Evolutionary conservation across 352 stramenopile genomes (phyloP).

Genomic region (Phytophthora sp.): DNA sequence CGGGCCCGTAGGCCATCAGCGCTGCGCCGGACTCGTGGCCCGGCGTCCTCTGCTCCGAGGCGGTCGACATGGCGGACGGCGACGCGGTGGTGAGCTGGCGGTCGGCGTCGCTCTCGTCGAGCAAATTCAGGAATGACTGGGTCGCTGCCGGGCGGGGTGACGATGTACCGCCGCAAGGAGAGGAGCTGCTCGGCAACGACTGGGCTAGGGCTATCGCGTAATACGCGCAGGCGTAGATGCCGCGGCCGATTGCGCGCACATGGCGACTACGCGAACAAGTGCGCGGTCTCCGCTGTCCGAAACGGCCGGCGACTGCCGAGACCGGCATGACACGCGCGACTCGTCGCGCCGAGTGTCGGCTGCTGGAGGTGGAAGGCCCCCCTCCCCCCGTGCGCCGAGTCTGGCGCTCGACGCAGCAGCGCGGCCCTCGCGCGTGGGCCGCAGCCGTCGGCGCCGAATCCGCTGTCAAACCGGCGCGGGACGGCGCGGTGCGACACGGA

Average conservation of each 20-base stretch:
- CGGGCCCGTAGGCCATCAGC: constrained; percentile 40
- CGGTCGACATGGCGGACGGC: constrained; percentile 3
- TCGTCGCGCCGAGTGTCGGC: too few relatives aligned
- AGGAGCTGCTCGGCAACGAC: constrained; percentile 1
- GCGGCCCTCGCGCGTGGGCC: too few relatives aligned
- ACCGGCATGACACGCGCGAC: too few relatives aligned
- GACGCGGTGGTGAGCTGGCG: not conserved
- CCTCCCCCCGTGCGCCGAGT: too few relatives aligned
- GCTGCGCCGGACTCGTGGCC: constrained; percentile 32
- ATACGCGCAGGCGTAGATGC: constrained; percentile 11
- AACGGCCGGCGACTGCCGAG: too few relatives aligned
- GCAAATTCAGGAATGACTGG: constrained; percentile 34
- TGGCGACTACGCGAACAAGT: constrained; percentile 18
- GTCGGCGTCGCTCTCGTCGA: constrained; percentile 18
- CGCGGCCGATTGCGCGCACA: constrained; percentile 20
- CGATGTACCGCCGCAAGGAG: constrained; percentile 3
- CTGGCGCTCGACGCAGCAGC: too few relatives aligned
- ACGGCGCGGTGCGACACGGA: constrained; percentile 11
- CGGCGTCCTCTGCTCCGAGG: constrained; percentile 20
- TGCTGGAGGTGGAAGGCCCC: too few relatives aligned
- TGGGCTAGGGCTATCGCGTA: not conserved
- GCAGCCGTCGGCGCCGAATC: not conserved
- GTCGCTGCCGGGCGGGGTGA: not conserved
- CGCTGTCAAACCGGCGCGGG: not conserved
- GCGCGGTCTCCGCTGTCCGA: constrained; percentile 2